A percentile compares a stretch with the other conserved stretches of the same genome.
Evolutionary conservation across 2,329 filamentous ascomycete species (phyloP).

Genomic region (Cladophialophora bantiana): DNA sequence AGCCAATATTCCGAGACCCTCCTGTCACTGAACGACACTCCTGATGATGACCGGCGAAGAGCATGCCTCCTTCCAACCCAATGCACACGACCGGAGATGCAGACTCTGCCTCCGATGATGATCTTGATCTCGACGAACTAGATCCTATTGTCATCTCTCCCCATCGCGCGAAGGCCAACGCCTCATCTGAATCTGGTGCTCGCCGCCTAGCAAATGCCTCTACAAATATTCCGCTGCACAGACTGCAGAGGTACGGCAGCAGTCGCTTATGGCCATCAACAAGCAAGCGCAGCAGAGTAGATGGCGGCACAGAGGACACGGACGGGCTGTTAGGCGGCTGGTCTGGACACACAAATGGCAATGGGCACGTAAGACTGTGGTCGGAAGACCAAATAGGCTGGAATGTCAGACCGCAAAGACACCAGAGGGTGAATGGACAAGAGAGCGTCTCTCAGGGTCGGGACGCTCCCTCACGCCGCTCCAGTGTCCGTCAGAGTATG

Average conservation of each 20-base stretch:
- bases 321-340: constrained; percentile 64
- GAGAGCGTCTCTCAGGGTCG: constrained; percentile 19
- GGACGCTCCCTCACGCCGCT: constrained; percentile 47
- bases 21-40: background rate
- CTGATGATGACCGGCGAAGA: constrained; percentile 30
- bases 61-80: constrained; percentile 27
- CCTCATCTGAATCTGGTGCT: constrained; percentile 9
- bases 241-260: constrained; percentile 57
- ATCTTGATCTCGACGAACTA: constrained; percentile 56
- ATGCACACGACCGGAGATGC: constrained; percentile 31
- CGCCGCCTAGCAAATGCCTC: constrained; percentile 18
- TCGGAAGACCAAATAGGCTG: constrained; percentile 60
- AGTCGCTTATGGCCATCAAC: constrained; percentile 36
- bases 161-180: background rate
- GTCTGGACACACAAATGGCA: constrained; percentile 28
- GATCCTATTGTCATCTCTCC: constrained; percentile 45
- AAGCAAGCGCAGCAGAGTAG: constrained; percentile 22
- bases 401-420: constrained; percentile 35
- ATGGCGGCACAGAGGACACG: constrained; percentile 68
- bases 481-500: constrained; percentile 66
- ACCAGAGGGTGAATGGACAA: constrained; percentile 18
- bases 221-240: constrained; percentile 52
- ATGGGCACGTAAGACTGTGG: constrained; percentile 30
- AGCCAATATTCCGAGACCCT: constrained; percentile 1
- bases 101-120: constrained; percentile 51